Evolutionary conservation across 768 basidiomycete species (phyloP).

Genomic region (Russula emetica): DNA sequence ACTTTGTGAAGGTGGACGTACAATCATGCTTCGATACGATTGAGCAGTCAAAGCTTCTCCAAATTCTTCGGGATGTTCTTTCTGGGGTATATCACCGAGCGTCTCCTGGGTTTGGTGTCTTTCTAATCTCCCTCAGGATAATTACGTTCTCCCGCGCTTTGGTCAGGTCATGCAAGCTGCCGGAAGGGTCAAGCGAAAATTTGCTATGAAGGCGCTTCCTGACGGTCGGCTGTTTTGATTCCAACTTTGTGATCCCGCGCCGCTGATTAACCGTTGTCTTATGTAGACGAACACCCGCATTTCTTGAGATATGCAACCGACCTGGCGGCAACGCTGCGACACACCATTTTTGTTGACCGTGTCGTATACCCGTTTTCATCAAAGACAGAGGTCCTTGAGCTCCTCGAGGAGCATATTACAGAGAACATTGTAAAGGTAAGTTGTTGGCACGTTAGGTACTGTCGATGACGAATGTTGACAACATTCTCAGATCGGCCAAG

Average conservation of each 20-base stretch:
- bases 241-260: background rate
- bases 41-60: conserved; percentile 77
- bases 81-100: conserved; percentile 49
- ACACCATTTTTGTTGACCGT: conserved; percentile 85
- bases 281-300: conserved; percentile 66
- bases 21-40: conserved; percentile 97
- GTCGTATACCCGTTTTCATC: conserved; percentile 54
- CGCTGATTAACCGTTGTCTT: background rate
- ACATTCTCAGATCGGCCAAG: conserved; percentile 59
- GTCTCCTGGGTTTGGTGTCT: background rate
- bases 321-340: conserved; percentile 60
- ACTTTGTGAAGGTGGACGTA: conserved; percentile 96
- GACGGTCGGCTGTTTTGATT: conserved; percentile 46
- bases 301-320: conserved; percentile 67
- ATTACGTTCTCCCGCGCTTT: conserved; percentile 67
- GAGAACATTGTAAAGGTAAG: conserved; percentile 87
- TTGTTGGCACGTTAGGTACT: background rate
- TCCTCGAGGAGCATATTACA: conserved; percentile 86
- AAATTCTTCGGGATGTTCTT: conserved; percentile 68
- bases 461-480: background rate
- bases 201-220: conserved; percentile 57
- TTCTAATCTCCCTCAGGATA: conserved; percentile 46
- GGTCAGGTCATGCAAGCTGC: conserved; percentile 56
- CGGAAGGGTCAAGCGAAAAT: conserved; percentile 55
- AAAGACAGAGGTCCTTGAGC: conserved; percentile 56